Evolutionary conservation across 2,329 filamentous ascomycete species (phyloP).

Genomic region (Colletotrichum liriopes): DNA sequence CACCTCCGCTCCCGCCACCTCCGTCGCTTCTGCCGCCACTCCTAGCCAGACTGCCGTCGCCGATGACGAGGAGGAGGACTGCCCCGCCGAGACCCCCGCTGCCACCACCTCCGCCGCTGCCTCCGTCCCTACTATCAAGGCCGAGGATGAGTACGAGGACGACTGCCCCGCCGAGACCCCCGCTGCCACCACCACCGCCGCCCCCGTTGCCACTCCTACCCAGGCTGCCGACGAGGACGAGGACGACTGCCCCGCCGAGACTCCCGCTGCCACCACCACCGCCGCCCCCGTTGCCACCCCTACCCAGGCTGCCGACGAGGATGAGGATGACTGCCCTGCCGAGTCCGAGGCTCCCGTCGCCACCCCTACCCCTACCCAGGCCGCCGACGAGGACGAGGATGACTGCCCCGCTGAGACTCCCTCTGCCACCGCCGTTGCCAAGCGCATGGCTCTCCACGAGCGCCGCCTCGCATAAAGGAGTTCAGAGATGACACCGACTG

Average conservation of each 20-base stretch:
- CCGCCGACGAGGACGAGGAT: constrained; percentile 22
- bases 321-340: constrained; percentile 35
- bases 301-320: constrained; percentile 31
- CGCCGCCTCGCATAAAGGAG: constrained; percentile 32
- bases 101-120: constrained; percentile 4
- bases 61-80: constrained; percentile 9
- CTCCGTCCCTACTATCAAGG: constrained; percentile 8
- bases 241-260: constrained; percentile 38
- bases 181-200: constrained; percentile 6
- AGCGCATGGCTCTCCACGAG: constrained; percentile 43
- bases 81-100: constrained; percentile 1
- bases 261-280: constrained; percentile 3
- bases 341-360: constrained; percentile 25
- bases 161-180: constrained; percentile 35
- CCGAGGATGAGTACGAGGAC: constrained; percentile 22
- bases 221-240: constrained; percentile 29
- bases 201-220: constrained; percentile 20
- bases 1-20: constrained; percentile 11
- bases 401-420: constrained; percentile 37
- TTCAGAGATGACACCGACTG: not conserved
- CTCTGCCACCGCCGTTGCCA: constrained; percentile 12
- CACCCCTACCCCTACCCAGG: constrained; percentile 12
- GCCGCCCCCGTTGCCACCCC: constrained; percentile 8
- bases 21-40: constrained; percentile 18
- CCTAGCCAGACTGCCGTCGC: constrained; percentile 12